phyloP scores from a whole-genome alignment of 352 stramenopile species.

The Pythium sukuiense region DNA sequence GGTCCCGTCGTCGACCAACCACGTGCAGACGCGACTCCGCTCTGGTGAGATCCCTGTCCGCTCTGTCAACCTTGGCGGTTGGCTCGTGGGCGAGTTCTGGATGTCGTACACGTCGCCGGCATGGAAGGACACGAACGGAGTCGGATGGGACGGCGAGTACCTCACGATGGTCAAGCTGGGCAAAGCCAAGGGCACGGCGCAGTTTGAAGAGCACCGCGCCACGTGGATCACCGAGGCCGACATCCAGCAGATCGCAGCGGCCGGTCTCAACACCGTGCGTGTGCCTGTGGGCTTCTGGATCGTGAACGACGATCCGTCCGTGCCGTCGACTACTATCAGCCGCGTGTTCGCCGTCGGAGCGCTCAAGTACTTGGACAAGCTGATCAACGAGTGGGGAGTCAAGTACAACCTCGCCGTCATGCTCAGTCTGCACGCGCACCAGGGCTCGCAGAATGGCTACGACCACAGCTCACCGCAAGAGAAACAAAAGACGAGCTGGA shows the following conservation, averaged over 20 bases:
- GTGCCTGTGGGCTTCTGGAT: constrained; percentile 62
- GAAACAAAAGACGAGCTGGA: constrained; percentile 26
- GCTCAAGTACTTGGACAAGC: constrained; percentile 51
- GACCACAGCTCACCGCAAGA: constrained; percentile 44
- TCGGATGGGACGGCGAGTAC: constrained; percentile 25
- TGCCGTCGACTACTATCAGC: background rate
- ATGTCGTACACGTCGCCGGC: constrained; percentile 55
- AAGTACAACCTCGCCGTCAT: constrained; percentile 57
- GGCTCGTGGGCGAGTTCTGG: constrained; percentile 39
- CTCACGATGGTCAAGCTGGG: background rate
- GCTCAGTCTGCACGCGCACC: constrained; percentile 53
- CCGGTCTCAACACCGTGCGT: constrained; percentile 33
- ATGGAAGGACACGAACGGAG: constrained; percentile 39
- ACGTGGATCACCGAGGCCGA: constrained; percentile 42
- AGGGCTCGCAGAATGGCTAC: constrained; percentile 58
- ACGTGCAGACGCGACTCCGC: constrained; percentile 30
- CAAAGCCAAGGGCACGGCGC: background rate
- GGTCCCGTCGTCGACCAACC: background rate
- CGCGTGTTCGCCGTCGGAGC: constrained; percentile 24
- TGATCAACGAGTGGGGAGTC: constrained; percentile 51
- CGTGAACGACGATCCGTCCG: constrained; percentile 19
- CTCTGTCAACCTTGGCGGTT: constrained; percentile 63
- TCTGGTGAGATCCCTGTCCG: constrained; percentile 21
- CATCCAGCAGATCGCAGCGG: constrained; percentile 24
- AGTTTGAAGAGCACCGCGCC: background rate